Evolutionary conservation across 2,329 filamentous ascomycete genomes (phyloP).

Genomic region (Penicillium sp.): DNA sequence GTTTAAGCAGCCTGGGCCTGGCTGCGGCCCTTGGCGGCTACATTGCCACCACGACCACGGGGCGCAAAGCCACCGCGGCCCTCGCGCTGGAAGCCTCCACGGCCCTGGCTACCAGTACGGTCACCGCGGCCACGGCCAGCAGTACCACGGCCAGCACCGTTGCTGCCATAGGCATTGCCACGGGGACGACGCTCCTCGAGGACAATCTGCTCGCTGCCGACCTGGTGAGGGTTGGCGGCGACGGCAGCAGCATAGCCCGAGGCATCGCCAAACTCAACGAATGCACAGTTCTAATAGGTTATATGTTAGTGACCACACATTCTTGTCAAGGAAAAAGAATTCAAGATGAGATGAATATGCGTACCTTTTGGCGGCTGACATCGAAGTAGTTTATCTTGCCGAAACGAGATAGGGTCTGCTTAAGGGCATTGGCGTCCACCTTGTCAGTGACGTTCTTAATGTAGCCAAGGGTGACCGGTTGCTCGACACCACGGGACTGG

Average conservation of each 20-base stretch:
- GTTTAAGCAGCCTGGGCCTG: conserved; percentile 50
- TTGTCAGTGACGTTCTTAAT: conserved; percentile 95
- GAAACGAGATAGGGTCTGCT: conserved; percentile 70
- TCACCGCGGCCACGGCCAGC: conserved; percentile 71
- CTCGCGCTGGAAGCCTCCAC: conserved; percentile 71
- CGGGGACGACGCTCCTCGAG: conserved; percentile 90
- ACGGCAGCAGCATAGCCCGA: conserved; percentile 84
- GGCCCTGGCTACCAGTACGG: conserved; percentile 64
- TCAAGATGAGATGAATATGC: conserved; percentile 16
- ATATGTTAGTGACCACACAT: conserved; percentile 3
- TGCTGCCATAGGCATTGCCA: conserved; percentile 70
- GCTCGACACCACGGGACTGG: conserved; percentile 72
- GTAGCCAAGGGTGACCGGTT: conserved; percentile 81
- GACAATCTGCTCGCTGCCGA: conserved; percentile 79
- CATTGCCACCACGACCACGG: conserved; percentile 67
- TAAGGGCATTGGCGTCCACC: conserved; percentile 75
- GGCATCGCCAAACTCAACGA: conserved; percentile 85
- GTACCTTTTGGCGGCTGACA: conserved; percentile 75
- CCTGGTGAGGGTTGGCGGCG: conserved; percentile 80
- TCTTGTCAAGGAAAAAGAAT: background rate
- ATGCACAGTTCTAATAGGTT: conserved; percentile 84
- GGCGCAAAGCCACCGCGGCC: conserved; percentile 69
- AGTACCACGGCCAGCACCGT: conserved; percentile 66
- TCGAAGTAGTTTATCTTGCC: conserved; percentile 68
- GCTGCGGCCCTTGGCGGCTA: conserved; percentile 50